Conservation (phyloP, 495 filamentous ascomycete species). For the Extremus antarcticus region DNA sequence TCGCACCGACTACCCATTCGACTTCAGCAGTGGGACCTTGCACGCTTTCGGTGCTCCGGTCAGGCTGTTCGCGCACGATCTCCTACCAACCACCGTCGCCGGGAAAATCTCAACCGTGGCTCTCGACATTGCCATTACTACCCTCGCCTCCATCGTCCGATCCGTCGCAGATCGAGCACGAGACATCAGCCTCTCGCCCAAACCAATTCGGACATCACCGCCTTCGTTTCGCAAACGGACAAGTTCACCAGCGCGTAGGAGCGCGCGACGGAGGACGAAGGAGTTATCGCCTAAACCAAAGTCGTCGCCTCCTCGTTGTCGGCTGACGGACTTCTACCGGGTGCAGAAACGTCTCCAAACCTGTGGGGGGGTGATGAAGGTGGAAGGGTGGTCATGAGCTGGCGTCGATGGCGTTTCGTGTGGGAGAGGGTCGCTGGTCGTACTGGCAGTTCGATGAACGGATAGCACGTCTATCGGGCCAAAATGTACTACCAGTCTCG, state of each 20-base stretch:
- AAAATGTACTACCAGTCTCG: too few species aligned
- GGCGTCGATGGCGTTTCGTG: too few species aligned
- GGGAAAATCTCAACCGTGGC: not conserved
- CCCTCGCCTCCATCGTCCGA: not conserved
- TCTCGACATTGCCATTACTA: not conserved
- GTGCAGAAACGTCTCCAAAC: not conserved
- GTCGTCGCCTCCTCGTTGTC: not conserved
- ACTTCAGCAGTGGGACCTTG: not conserved
- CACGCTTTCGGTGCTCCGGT: not conserved
- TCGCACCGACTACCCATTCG: not conserved
- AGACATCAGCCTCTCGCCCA: not conserved
- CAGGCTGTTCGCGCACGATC: not conserved
- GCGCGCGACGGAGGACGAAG: not conserved
- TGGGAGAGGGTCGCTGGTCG: too few species aligned
- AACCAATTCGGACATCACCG: not conserved
- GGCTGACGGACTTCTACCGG: not conserved
- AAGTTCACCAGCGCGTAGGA: not conserved
- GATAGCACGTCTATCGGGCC: too few species aligned
- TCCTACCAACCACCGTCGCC: not conserved
- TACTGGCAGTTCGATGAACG: too few species aligned
- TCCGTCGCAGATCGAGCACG: not conserved
- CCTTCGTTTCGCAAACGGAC: not conserved
- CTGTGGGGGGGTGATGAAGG: not conserved
- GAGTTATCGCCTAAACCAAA: too few species aligned
- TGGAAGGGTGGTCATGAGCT: not conserved